Evolutionary conservation across 2,329 filamentous ascomycete species (phyloP), one percentile per base, ranked within the genome.

Genomic region (Microsporum ferrugineum): DNA sequence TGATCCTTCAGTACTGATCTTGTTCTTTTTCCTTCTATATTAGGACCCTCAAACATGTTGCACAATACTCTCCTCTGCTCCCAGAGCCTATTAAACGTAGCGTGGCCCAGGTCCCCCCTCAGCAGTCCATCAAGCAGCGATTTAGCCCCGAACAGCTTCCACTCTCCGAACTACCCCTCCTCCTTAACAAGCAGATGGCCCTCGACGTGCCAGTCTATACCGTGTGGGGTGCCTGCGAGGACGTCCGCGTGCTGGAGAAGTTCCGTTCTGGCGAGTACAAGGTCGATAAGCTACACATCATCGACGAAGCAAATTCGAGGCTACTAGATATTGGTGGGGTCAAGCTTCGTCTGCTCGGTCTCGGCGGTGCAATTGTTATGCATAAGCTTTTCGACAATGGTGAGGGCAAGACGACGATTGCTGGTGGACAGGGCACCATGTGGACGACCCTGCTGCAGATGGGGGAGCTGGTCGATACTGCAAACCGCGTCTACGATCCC

Each of bases 371-470:
- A 5, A 92, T 99, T 3, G 94, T 99, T 63, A 99, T 99, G 91
- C 94, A 99, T 82, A 99, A 99, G 81, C 84, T 99, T 17, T 99
- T 99, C 71, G 94, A 99, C 75, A 99, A 99, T 68, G 94, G 94
- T 60, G 94, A 99, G 72, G 94, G 94, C 63, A 87, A 92, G 75
- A 99, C 94, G 58, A 99, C 95, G 1, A 99, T 99, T 75, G 94
- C 94, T 27, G 94, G 94, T 72, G 94, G 94, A 23, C 94, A 99
- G 75, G 94, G 94, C 64, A 99, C 94, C 53, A 99, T 99, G 94
- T 99, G 94, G 94, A 99, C 94, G 5, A 99, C 94, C 5, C 80
- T 99, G 34, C 77, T 99, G 66, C 94, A 99, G 77, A 99, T 99
- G 88, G 94, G 94, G 59, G 94, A 99, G 77, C 81, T 99, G 57